A percentile compares a stretch with the other conserved stretches of the same genome.
These are phyloP conservation scores for Aspergillus sp. DNA, from an alignment of 2,329 filamentous ascomycete species.

Conservation along the genomic window DNA sequence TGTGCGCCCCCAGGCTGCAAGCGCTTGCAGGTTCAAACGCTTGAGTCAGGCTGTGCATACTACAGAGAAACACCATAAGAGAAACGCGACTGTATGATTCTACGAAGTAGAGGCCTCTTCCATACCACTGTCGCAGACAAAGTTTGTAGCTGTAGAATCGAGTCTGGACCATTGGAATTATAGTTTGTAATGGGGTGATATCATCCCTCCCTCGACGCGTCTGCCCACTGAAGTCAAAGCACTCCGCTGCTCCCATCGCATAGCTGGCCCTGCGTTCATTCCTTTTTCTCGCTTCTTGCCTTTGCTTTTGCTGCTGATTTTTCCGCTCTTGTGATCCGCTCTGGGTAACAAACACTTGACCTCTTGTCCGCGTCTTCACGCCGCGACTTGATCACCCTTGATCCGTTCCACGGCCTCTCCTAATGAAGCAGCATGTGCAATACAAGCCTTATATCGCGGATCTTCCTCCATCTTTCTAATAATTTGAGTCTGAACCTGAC, in stretches of 20 bases:
- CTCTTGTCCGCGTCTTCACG: background rate
- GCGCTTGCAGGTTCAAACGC: background rate
- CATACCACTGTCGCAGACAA: no score
- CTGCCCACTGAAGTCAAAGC: background rate
- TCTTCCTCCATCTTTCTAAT: constrained; percentile 5
- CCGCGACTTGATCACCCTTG: constrained; percentile 10
- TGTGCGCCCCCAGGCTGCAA: background rate
- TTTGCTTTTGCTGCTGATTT: background rate
- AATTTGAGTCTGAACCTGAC: constrained; percentile 17
- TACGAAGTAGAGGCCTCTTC: no score
- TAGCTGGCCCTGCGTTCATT: background rate
- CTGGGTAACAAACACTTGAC: background rate
- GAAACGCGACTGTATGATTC: no score
- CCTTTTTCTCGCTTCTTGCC: background rate
- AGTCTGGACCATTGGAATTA: background rate
- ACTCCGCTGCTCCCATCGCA: background rate
- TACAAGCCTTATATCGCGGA: constrained; percentile 2
- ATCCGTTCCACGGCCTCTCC: constrained; percentile 3
- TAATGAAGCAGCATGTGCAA: constrained; percentile 14
- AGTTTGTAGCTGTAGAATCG: no score
- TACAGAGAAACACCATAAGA: no score
- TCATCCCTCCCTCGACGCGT: background rate
- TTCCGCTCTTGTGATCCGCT: background rate
- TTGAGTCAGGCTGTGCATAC: background rate
- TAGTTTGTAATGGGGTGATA: background rate